phyloP scores from a whole-genome alignment of 495 filamentous ascomycete genomes.

The Aspergillus campestris region DNA sequence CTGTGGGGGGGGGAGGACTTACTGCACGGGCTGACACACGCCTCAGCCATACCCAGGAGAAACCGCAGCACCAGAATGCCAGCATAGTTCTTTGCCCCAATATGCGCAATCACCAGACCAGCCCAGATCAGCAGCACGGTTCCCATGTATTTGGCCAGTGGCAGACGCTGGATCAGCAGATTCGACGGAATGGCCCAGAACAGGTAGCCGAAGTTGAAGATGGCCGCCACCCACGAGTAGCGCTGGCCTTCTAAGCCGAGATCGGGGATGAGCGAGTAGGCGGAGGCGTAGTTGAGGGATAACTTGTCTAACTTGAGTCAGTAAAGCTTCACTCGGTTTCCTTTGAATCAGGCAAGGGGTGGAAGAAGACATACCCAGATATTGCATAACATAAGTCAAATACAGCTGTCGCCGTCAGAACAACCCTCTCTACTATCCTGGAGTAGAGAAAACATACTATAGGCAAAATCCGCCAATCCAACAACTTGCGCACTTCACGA shows the following conservation, averaged over 20 bases:
- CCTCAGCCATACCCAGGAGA: conserved; percentile 58
- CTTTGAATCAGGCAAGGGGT: too few relatives aligned
- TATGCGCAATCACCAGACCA: conserved; percentile 42
- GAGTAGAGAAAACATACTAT: conserved; percentile 12
- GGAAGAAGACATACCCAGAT: conserved; percentile 17
- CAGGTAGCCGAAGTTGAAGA: conserved; percentile 46
- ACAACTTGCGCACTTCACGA: conserved; percentile 20
- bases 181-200: conserved; percentile 45
- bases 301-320: conserved; percentile 17
- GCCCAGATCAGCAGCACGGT: conserved; percentile 55
- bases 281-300: conserved; percentile 34
- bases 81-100: conserved; percentile 48
- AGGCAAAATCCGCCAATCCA: conserved; percentile 29
- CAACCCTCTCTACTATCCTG: background rate
- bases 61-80: conserved; percentile 52
- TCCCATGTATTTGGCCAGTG: conserved; percentile 51
- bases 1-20: too few relatives aligned
- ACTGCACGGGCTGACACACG: conserved; percentile 45
- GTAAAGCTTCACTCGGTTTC: too few relatives aligned
- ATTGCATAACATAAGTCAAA: conserved; percentile 31
- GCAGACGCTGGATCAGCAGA: conserved; percentile 45
- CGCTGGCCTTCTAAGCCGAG: conserved; percentile 43
- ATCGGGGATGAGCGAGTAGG: conserved; percentile 29
- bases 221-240: conserved; percentile 45
- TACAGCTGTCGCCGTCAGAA: conserved; percentile 18